These are phyloP conservation scores for Acmispon strigosus DNA, from an alignment of 306 rosid species.

Conservation along the genomic window DNA sequence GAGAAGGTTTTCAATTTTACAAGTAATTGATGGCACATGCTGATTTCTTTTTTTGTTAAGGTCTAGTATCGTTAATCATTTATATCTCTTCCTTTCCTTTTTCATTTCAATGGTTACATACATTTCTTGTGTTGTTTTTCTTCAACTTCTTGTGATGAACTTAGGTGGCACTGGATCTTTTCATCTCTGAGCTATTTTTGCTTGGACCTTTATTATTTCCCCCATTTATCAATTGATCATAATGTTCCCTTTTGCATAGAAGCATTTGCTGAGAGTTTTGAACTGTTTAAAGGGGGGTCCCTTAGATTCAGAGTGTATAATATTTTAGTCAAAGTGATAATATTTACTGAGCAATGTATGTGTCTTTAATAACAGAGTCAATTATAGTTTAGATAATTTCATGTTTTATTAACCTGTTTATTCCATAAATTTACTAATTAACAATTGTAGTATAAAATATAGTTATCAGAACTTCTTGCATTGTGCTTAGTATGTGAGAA, in stretches of 20 bases:
- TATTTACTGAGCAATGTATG: not conserved
- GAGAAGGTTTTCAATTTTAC: not conserved
- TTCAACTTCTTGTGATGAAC: too few species aligned
- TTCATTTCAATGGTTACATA: not conserved
- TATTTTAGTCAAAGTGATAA: not conserved
- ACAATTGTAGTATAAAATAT: too few species aligned
- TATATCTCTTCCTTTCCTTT: not conserved
- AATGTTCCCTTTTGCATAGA: not conserved
- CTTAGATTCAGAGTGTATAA: not conserved
- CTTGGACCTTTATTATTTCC: not conserved
- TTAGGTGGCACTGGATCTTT: not conserved
- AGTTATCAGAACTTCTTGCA: too few species aligned
- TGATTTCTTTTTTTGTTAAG: not conserved
- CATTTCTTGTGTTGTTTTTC: not conserved
- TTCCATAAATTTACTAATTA: not conserved
- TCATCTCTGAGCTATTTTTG: slow-evolving; percentile 8
- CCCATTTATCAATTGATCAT: not conserved
- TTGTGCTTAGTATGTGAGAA: too few species aligned
- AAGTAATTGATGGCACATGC: not conserved
- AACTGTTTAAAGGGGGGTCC: too few species aligned
- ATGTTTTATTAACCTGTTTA: not conserved
- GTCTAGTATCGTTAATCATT: not conserved
- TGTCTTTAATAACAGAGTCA: not conserved
- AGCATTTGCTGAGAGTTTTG: not conserved
- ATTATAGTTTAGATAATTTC: not conserved